Conservation (phyloP, 2,329 filamentous ascomycete genomes). For the Arthrobotrys iridis region DNA sequence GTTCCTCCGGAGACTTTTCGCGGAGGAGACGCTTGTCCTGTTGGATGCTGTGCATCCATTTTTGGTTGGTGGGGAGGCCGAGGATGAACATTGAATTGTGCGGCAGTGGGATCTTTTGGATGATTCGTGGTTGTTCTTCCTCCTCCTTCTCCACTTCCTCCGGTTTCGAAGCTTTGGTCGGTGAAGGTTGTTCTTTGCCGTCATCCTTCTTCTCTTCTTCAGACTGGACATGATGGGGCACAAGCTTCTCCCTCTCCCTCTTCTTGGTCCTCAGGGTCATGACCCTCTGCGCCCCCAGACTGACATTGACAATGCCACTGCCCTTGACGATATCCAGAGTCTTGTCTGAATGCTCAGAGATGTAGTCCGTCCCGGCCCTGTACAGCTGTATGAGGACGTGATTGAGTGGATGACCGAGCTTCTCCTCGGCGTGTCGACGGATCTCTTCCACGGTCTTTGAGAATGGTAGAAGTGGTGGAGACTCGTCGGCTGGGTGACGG, state of each 20-base stretch:
- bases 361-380: slow-evolving; percentile 86
- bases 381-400: slow-evolving; percentile 94
- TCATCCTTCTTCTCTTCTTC: slow-evolving; percentile 9
- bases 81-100: slow-evolving; percentile 91
- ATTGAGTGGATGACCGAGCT: slow-evolving; percentile 82
- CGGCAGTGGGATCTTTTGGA: slow-evolving; percentile 77
- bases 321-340: slow-evolving; percentile 85
- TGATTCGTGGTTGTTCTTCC: slow-evolving; percentile 64
- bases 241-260: slow-evolving; percentile 62
- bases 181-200: not conserved
- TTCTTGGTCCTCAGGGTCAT: slow-evolving; percentile 91
- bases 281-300: slow-evolving; percentile 86
- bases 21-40: slow-evolving; percentile 78
- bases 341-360: slow-evolving; percentile 97
- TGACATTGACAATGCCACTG: slow-evolving; percentile 90
- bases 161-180: not conserved
- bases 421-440: slow-evolving; percentile 73
- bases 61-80: slow-evolving; percentile 80
- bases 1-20: slow-evolving; percentile 76
- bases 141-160: slow-evolving; percentile 56
- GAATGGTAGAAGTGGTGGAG: slow-evolving; percentile 79
- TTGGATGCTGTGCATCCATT: slow-evolving; percentile 92
- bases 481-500: slow-evolving; percentile 90
- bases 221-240: not conserved
- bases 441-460: slow-evolving; percentile 77